These are phyloP conservation scores for Nemania sp. DNA, from an alignment of 2,329 filamentous ascomycete genomes.

Conservation along the genomic window DNA sequence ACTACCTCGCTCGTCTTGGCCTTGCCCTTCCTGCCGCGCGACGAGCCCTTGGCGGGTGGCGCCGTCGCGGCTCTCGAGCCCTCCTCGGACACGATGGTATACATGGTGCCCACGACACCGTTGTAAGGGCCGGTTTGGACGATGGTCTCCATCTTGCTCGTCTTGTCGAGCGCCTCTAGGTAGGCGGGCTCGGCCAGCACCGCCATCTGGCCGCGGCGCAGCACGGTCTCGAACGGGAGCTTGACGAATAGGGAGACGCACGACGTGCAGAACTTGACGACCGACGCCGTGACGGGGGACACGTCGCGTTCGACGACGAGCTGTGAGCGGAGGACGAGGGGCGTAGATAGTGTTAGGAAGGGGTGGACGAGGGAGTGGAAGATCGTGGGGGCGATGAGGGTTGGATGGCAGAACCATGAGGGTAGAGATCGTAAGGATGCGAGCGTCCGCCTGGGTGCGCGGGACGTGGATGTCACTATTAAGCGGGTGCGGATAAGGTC, in stretches of 20 bases:
- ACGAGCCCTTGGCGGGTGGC: conserved; percentile 36
- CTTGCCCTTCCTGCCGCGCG: conserved; percentile 40
- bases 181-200: conserved; percentile 64
- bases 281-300: conserved; percentile 79
- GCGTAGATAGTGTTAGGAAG: conserved; percentile 78
- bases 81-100: conserved; percentile 82
- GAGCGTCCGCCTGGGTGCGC: conserved; percentile 76
- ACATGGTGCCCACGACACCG: conserved; percentile 91
- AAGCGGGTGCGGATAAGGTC: conserved; percentile 89
- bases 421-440: conserved; percentile 78
- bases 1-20: conserved; percentile 48
- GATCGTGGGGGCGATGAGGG: conserved; percentile 80
- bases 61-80: conserved; percentile 61
- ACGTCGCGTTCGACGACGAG: conserved; percentile 81
- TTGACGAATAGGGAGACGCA: conserved; percentile 82
- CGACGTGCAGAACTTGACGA: conserved; percentile 81
- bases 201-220: conserved; percentile 83
- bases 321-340: conserved; percentile 82
- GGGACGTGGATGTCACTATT: conserved; percentile 80
- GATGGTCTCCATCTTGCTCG: conserved; percentile 67
- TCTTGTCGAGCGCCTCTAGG: conserved; percentile 52
- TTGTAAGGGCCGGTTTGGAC: conserved; percentile 80
- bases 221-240: conserved; percentile 87
- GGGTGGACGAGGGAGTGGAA: conserved; percentile 85
- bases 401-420: conserved; percentile 71